Percentiles rank a stretch among this genome's conserved stretches.
Conservation (phyloP, 768 basidiomycete species). For the Chalciporus pseudorubinellus region DNA sequence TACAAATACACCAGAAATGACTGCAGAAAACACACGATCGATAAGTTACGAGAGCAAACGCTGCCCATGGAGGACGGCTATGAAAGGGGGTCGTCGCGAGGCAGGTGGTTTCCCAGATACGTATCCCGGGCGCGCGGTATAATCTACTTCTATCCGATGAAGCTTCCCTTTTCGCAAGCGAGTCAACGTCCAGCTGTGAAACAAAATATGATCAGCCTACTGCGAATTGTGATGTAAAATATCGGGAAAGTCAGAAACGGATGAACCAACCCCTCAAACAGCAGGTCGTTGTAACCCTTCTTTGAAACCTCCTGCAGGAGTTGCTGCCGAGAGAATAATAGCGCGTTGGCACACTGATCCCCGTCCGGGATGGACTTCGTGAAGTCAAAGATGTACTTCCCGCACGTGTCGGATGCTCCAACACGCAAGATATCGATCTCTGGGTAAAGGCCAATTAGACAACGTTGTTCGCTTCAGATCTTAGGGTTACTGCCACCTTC, state of each 20-base stretch:
- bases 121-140: constrained; percentile 65
- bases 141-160: constrained; percentile 67
- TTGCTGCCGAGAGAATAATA: constrained; percentile 63
- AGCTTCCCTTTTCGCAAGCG: constrained; percentile 59
- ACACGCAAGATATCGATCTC: constrained; percentile 61
- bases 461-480: constrained; percentile 4
- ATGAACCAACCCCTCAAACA: constrained; percentile 61
- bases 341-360: constrained; percentile 48
- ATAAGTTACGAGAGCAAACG: constrained; percentile 30
- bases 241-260: not conserved
- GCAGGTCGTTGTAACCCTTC: constrained; percentile 60
- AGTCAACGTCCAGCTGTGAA: constrained; percentile 62
- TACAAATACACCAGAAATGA: constrained; percentile 29
- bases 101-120: constrained; percentile 47
- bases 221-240: not conserved
- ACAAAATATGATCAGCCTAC: constrained; percentile 1
- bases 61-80: constrained; percentile 54
- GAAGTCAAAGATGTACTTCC: constrained; percentile 62
- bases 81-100: constrained; percentile 59
- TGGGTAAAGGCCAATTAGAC: constrained; percentile 26
- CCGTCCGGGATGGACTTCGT: constrained; percentile 44
- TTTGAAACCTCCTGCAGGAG: constrained; percentile 53
- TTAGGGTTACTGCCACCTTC: constrained; percentile 43
- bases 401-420: constrained; percentile 49
- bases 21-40: constrained; percentile 24